Evolutionary conservation across 176 grass and related monocot species (phyloP), one percentile per base, ranked within the genome.

Genomic region (Tillandsia leiboldiana): DNA sequence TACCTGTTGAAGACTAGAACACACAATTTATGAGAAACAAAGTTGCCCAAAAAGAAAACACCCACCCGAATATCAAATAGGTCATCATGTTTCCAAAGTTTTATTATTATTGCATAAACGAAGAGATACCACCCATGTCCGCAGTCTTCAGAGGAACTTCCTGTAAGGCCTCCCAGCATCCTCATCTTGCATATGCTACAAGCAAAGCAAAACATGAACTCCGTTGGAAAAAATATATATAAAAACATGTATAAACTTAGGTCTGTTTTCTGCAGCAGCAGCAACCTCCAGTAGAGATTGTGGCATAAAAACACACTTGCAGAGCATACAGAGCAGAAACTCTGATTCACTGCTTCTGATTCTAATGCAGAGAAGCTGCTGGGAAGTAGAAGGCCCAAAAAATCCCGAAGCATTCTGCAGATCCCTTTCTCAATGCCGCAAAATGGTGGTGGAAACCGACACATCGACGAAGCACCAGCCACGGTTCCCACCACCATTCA

Each of bases 121-220:
- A 42, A 9, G 17, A 61, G 56, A 18, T 18, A 61, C 23, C 49
- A 15, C 52, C 52, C 15, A 24, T 27, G 12, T 58, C 29, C 14
- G 11, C 48, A 51, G 22, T 50, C 71, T 97, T 42, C 75, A 92
- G 27, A 97, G 73, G 74, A 97, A 97, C 65, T 93, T 97, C 89
- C 89, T 92, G 61, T 80, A 64, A 9, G 86, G 94, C 51, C 94
- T 69, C 1, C 87, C 81, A 0, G 86, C 89, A 42, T 93, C 94
- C 86, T 97, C 86, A 58, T 97, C 94, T 80, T 97, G 94, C 94
- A 97, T 97, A 87, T 97, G 94, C 94, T 97, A 84, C 81, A 63
- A 62, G 63, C 70, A 78, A 11, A 64, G 66, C 33, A 11, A 80
- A 72, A 81, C 20, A 58, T 70, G 57, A 50, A 64, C 64, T 15